phyloP scores from a whole-genome alignment of 768 basidiomycete genomes.

The Pleurotus tuber-regium region DNA sequence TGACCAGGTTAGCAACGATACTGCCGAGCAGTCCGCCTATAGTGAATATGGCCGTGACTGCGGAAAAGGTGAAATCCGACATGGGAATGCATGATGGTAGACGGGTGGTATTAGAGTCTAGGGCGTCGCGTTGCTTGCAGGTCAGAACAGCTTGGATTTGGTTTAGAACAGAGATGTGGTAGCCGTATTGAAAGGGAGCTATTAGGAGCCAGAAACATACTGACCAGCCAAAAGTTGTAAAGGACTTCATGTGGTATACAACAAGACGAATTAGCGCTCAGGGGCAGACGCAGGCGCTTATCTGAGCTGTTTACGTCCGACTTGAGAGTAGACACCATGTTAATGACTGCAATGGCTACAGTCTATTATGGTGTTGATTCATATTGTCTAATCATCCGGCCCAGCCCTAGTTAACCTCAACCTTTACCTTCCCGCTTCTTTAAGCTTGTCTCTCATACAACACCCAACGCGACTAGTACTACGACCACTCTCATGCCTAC shows the following conservation, averaged over 20 bases:
- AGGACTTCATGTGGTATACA: conserved; percentile 22
- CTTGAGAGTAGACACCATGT: too few relatives aligned
- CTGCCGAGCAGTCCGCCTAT: conserved; percentile 85
- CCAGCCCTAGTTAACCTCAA: conserved; percentile 13
- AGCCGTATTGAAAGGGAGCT: conserved; percentile 79
- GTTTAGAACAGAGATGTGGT: conserved; percentile 89
- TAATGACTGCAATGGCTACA: too few relatives aligned
- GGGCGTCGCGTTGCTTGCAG: conserved; percentile 43
- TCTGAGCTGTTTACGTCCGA: too few relatives aligned
- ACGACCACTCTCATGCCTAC: conserved; percentile 9
- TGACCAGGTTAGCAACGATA: conserved; percentile 59
- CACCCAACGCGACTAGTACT: too few relatives aligned
- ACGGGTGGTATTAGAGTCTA: conserved; percentile 19
- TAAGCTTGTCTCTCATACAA: conserved; percentile 12
- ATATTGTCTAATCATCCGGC: too few relatives aligned
- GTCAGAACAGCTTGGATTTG: conserved; percentile 80
- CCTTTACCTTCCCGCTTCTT: conserved; percentile 16
- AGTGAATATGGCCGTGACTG: conserved; percentile 84
- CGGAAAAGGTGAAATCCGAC: conserved; percentile 72
- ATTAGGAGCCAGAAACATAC: conserved; percentile 69
- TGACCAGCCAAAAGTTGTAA: conserved; percentile 62
- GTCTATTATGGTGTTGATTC: too few relatives aligned
- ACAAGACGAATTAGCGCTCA: too few relatives aligned
- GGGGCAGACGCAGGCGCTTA: too few relatives aligned
- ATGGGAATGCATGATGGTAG: conserved; percentile 80